phyloP scores from a whole-genome alignment of 768 basidiomycete species.

The Dioszegia hungarica region DNA sequence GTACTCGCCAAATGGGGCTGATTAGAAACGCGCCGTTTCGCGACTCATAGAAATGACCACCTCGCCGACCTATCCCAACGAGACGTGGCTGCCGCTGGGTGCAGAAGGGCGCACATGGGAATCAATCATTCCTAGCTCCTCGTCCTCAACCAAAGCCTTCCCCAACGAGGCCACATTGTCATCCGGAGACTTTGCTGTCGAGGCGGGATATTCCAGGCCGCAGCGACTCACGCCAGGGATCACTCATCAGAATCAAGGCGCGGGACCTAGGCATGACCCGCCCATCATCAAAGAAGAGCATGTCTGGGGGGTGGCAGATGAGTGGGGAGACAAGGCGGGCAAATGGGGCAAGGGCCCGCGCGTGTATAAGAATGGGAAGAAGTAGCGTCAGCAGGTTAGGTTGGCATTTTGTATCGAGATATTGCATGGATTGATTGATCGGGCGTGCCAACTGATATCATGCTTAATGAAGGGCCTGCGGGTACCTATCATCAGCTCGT shows the following conservation, averaged over 20 bases:
- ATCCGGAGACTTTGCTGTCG: conserved; percentile 32
- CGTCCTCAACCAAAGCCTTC: not conserved
- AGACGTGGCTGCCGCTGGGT: conserved; percentile 44
- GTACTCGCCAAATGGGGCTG: not conserved
- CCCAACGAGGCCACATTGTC: not conserved
- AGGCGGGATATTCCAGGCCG: conserved; percentile 40
- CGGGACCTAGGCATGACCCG: conserved; percentile 14
- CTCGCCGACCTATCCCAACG: conserved; percentile 32
- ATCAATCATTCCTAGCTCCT: not conserved
- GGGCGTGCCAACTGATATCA: too few relatives aligned
- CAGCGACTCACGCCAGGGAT: conserved; percentile 6
- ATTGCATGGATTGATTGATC: too few relatives aligned
- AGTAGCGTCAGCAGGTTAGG: not conserved
- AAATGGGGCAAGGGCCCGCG: conserved; percentile 46
- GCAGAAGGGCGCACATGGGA: conserved; percentile 37
- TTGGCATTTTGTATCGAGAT: not conserved
- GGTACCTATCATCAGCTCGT: conserved; percentile 1
- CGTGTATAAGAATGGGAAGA: conserved; percentile 14
- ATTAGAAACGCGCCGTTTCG: conserved; percentile 58
- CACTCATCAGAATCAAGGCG: not conserved
- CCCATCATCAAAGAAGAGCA: conserved; percentile 43
- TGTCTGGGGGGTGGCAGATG: conserved; percentile 47
- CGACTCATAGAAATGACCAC: conserved; percentile 59
- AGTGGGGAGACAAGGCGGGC: conserved; percentile 48
- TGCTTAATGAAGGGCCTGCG: not conserved